Evolutionary conservation across 139 green algal species (phyloP).

Genomic region (Volvox reticuliferus): DNA sequence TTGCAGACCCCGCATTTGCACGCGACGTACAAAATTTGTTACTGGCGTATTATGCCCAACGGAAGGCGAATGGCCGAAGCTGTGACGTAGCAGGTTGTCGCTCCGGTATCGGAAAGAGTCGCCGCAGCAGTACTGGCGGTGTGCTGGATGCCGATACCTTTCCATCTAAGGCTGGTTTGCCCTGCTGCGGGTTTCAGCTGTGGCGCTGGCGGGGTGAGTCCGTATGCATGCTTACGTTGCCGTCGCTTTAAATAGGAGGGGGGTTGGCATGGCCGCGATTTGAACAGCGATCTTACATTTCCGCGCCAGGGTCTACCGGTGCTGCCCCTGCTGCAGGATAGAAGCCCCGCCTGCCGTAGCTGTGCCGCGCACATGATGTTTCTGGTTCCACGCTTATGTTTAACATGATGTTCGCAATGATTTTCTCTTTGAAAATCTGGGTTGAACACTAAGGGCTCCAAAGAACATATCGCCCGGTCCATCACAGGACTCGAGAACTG

Average conservation of each 20-base stretch:
- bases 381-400: neutral
- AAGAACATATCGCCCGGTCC: too few relatives aligned
- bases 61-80: neutral
- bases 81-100: neutral
- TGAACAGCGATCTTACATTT: too few relatives aligned
- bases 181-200: neutral
- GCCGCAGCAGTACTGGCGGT: neutral
- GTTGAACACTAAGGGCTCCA: too few relatives aligned
- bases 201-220: conserved; percentile 20
- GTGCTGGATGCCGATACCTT: neutral
- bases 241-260: too few relatives aligned
- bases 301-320: too few relatives aligned
- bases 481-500: neutral
- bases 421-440: too few relatives aligned
- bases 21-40: neutral
- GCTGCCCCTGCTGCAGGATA: too few relatives aligned
- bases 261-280: too few relatives aligned
- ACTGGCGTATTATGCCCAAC: neutral
- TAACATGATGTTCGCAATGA: too few relatives aligned
- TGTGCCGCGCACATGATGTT: neutral
- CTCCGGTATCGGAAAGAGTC: neutral
- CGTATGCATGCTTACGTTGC: neutral
- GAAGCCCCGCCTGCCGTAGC: too few relatives aligned
- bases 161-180: neutral
- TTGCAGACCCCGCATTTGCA: neutral